A percentile compares a stretch with the other conserved stretches of the same genome.
Evolutionary conservation across 106 monocot genomes (phyloP).

Genomic region (Dioscorea alata): DNA sequence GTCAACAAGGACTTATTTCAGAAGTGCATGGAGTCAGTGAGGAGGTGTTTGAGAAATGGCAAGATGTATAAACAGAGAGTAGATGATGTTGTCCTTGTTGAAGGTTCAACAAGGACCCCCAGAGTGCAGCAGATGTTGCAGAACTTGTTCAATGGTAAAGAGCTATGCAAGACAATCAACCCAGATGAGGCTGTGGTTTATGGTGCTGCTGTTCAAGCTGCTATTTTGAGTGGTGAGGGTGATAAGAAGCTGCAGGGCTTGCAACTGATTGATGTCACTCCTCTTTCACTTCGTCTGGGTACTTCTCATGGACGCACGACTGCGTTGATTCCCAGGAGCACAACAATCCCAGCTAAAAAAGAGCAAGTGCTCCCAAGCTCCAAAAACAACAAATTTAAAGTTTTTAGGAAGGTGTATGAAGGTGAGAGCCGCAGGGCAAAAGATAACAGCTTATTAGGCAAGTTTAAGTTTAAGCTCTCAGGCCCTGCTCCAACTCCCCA

Average conservation of each 20-base stretch:
- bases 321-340: constrained; percentile 35
- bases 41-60: constrained; percentile 23
- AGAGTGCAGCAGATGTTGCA: constrained; percentile 27
- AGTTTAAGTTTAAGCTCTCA: constrained; percentile 44
- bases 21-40: constrained; percentile 28
- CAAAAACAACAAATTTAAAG: constrained; percentile 37
- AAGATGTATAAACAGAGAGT: constrained; percentile 24
- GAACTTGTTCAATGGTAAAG: constrained; percentile 39
- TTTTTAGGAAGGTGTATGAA: constrained; percentile 36
- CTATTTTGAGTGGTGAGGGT: constrained; percentile 53
- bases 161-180: constrained; percentile 46
- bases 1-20: constrained; percentile 43
- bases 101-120: constrained; percentile 29
- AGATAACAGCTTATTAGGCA: constrained; percentile 50
- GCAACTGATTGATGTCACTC: constrained; percentile 35
- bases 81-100: constrained; percentile 35
- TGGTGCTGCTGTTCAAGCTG: constrained; percentile 45
- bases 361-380: constrained; percentile 33
- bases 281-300: constrained; percentile 36
- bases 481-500: constrained; percentile 51
- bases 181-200: constrained; percentile 39
- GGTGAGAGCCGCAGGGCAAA: constrained; percentile 41
- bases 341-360: constrained; percentile 40
- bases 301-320: constrained; percentile 38
- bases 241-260: constrained; percentile 58